Evolutionary conservation across 495 filamentous ascomycete genomes (phyloP), one percentile per base, ranked within the genome.

Genomic region (Penicillium dipodomyicola): DNA sequence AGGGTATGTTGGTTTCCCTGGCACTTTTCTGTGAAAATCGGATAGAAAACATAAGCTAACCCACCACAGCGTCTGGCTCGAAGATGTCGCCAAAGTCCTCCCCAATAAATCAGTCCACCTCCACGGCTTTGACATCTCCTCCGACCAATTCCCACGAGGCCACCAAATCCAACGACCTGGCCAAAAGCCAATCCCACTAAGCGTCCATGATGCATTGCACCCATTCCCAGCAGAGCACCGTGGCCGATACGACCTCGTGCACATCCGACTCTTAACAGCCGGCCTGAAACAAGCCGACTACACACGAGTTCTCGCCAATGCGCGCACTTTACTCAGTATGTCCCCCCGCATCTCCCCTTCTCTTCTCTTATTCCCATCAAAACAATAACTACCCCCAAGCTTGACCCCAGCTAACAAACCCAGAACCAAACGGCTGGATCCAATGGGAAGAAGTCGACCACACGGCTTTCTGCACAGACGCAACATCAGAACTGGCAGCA

Each of bases 51-150:
- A 29, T 29, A 22, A 44, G 22, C 46, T 56, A 4, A 40, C 2
- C 0, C 4, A n/a, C 8, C 5, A 9, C 49, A 71, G 68, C 7
- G 52, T 71, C 29, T 71, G 68, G 68, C 64, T 71, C 2, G 42
- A 52, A 27, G 58, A 65, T 27, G 35, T 67, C 19, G 57, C 59
- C 17, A 44, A 53, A 23, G 25, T 45, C 7, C 56, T 67, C 4
- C 59, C 57, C 4, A 51, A 61, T 22, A 15, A 46, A 15, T 40
- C 52, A n/a, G 47, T 49, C 29, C 53, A 67, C n/a, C 60, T 67
- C 3, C 65, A 72, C 32, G 74, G 72, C 47, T 77, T 74, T 43
- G 72, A 74, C 40, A 69, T 75, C 37, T 75, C 74, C 8, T 14
- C 57, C 0, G 60, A 58, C 2, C 71, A 73, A 45, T 74, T 65